A percentile compares a stretch with the other conserved stretches of the same genome.
Conservation (phyloP, 163 green algal genomes). For the Scenedesmus sp. region DNA sequence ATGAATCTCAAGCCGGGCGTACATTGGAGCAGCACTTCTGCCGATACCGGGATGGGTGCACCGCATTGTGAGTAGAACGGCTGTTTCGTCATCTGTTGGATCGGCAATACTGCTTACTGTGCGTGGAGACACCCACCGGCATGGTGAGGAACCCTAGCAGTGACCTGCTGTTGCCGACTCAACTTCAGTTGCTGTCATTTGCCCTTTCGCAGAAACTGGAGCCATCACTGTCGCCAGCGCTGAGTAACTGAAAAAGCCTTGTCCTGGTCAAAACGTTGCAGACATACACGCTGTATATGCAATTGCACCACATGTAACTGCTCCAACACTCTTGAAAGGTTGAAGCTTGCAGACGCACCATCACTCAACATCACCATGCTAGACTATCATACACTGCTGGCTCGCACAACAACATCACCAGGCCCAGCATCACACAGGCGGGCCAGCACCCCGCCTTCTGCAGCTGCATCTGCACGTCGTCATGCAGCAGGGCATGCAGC, state of each 20-base stretch:
- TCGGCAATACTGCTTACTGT: not conserved
- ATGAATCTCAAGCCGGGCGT: not conserved
- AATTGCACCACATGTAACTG: not conserved
- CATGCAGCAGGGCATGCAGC: not conserved
- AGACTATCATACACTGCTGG: not conserved
- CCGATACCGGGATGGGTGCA: not conserved
- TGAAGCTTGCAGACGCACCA: not conserved
- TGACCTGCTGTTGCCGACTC: not conserved
- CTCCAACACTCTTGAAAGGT: too few species aligned
- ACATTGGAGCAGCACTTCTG: not conserved
- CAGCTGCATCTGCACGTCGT: not conserved
- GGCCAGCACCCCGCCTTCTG: not conserved
- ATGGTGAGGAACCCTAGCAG: not conserved
- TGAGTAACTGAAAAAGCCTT: too few species aligned
- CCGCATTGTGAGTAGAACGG: not conserved
- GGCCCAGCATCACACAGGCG: not conserved
- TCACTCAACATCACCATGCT: not conserved
- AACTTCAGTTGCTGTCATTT: not conserved
- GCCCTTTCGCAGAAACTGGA: not conserved
- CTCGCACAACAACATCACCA: not conserved
- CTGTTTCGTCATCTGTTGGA: not conserved
- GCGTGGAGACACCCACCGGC: not conserved
- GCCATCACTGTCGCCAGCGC: not conserved
- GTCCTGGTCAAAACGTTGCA: too few species aligned
- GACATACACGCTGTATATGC: too few species aligned